Evolutionary conservation across 2,329 filamentous ascomycete species (phyloP).

Genomic region (Cladosporium sp.): DNA sequence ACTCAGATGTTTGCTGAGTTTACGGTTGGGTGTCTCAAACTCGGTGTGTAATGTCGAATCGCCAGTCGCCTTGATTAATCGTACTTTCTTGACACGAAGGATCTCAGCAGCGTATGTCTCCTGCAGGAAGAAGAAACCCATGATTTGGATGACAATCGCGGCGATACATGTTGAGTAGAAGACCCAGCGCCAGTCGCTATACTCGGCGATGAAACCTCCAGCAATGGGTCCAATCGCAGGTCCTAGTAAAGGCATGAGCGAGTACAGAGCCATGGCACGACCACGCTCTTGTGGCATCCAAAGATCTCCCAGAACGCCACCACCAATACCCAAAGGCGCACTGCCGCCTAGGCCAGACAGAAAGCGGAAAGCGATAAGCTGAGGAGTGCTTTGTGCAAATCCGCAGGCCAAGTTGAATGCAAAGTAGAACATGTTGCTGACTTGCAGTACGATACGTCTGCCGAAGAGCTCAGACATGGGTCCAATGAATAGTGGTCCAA

Average conservation of each 20-base stretch:
- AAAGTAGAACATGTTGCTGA: slow-evolving; percentile 40
- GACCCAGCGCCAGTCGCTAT: slow-evolving; percentile 70
- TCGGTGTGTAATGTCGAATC: slow-evolving; percentile 61
- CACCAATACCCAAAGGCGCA: slow-evolving; percentile 40
- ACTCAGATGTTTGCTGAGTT: slow-evolving; percentile 33
- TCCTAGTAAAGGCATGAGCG: slow-evolving; percentile 63
- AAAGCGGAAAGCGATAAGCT: slow-evolving; percentile 42
- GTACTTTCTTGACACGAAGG: slow-evolving; percentile 57
- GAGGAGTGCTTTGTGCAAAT: slow-evolving; percentile 34
- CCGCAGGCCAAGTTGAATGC: slow-evolving; percentile 41
- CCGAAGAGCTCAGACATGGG: slow-evolving; percentile 41
- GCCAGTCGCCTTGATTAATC: slow-evolving; percentile 59
- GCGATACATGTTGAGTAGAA: slow-evolving; percentile 68
- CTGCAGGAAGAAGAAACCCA: slow-evolving; percentile 62
- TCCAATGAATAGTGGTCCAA: slow-evolving; percentile 40
- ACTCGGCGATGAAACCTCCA: slow-evolving; percentile 64
- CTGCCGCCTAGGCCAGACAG: slow-evolving; percentile 40
- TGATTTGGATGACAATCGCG: slow-evolving; percentile 60
- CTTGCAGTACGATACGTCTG: slow-evolving; percentile 37
- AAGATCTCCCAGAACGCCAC: slow-evolving; percentile 51
- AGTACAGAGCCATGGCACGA: slow-evolving; percentile 63
- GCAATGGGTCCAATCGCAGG: slow-evolving; percentile 66
- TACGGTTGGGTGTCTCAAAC: slow-evolving; percentile 39
- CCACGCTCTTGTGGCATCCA: slow-evolving; percentile 64
- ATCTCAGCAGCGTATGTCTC: slow-evolving; percentile 69